A percentile compares a stretch with the other conserved stretches of the same genome.
phyloP scores from a whole-genome alignment of 2,329 filamentous ascomycete species.

The Pseudocercospora cruenta region DNA sequence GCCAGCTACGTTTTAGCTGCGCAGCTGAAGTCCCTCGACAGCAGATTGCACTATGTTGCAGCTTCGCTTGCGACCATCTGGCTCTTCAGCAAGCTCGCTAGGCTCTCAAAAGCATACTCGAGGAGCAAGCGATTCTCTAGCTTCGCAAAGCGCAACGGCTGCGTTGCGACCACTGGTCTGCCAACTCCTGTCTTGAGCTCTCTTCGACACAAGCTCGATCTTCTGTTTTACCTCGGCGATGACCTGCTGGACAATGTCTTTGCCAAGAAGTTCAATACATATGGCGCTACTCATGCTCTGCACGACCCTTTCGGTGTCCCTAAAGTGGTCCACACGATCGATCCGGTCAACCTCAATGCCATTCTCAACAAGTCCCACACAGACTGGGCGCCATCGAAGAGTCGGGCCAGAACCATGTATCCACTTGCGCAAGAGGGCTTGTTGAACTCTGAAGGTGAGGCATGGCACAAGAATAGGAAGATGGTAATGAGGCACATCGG shows the following conservation, averaged over 20 bases:
- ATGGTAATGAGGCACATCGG: constrained; percentile 26
- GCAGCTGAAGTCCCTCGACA: neutral
- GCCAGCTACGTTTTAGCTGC: neutral
- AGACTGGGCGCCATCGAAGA: constrained; percentile 24
- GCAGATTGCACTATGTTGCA: neutral
- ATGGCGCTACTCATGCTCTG: constrained; percentile 27
- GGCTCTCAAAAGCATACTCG: neutral
- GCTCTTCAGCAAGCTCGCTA: neutral
- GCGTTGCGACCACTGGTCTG: constrained; percentile 13
- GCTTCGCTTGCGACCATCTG: neutral
- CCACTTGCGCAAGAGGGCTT: constrained; percentile 28
- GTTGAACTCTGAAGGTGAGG: constrained; percentile 25
- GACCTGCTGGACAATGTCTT: constrained; percentile 28
- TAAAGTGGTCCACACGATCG: constrained; percentile 27
- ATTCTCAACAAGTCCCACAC: constrained; percentile 21
- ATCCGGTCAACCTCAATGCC: constrained; percentile 27
- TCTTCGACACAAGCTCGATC: constrained; percentile 26
- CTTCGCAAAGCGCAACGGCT: constrained; percentile 14
- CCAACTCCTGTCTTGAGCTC: constrained; percentile 20
- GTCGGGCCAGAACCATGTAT: constrained; percentile 25
- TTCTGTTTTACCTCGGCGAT: constrained; percentile 22
- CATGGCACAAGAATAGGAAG: constrained; percentile 28
- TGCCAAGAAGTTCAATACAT: constrained; percentile 23
- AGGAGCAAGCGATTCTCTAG: constrained; percentile 2
- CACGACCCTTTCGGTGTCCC: constrained; percentile 21